These are phyloP conservation scores for Fusarium secorum DNA, from an alignment of 2,329 filamentous ascomycete species.

Conservation along the genomic window DNA sequence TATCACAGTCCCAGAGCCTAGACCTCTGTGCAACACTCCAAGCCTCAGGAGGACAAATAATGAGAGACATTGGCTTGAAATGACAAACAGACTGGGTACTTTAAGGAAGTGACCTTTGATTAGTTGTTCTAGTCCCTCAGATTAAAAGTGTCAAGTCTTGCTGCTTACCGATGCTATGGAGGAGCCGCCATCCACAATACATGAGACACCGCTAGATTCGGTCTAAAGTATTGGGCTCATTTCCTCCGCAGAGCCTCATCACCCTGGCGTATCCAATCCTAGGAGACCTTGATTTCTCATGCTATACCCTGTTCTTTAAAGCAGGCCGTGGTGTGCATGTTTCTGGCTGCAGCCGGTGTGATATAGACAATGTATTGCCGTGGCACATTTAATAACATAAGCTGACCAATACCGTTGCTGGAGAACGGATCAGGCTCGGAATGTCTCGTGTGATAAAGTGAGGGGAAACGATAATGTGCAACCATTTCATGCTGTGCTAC, in stretches of 20 bases:
- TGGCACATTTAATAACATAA: background rate
- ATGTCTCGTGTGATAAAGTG: background rate
- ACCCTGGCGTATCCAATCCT: accelerated
- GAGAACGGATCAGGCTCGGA: background rate
- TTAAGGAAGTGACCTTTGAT: background rate
- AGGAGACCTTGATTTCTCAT: background rate
- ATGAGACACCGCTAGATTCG: background rate
- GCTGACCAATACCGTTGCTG: background rate
- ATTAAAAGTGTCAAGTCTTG: accelerated
- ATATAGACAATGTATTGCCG: background rate
- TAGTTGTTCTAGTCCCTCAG: background rate
- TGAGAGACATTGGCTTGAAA: accelerated
- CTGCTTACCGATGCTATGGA: background rate
- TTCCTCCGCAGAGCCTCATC: background rate
- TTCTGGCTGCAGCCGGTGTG: background rate
- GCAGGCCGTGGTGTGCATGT: accelerated
- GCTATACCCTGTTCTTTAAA: accelerated
- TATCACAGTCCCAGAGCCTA: background rate
- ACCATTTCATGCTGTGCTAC: background rate
- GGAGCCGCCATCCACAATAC: background rate
- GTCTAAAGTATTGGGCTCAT: accelerated
- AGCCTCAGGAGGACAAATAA: background rate
- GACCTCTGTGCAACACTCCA: background rate
- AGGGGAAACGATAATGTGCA: background rate
- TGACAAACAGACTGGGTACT: background rate